Base-by-base conservation (phyloP, 2,329 filamentous ascomycete species). In the Rasamsonia emersonii region DNA sequence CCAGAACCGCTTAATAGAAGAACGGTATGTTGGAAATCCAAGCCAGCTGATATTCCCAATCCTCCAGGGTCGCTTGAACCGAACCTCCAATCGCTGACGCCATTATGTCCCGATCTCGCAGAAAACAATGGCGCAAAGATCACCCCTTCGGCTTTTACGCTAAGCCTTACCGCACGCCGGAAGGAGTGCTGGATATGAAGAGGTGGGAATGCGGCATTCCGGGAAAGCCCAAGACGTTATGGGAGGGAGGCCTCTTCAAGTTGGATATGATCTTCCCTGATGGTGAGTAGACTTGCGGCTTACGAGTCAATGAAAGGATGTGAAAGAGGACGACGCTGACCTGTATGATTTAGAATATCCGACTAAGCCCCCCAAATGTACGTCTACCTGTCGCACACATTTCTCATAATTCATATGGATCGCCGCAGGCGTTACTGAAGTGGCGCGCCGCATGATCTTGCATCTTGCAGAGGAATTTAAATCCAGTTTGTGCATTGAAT, bases 101-200 rank as follows among this genome's bases (percentile, higher is more conserved):
- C 24, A 34, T 28, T 34, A 26, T 20, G 5, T 39, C 18, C 29
- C 28, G 9, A 28, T 41, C 24, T n/a, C 30, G 24, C 48, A 94
- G 88, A 42, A 96, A 94, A 66, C 86, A 94, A 65, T 98, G 91
- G 91, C 79, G 91, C 44, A 80, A 80, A 55, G 89, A 98, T 49
- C 91, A 98, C 53, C 93, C 93, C 0, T 98, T 98, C 53, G 91
- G 91, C 40, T 98, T 98, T 67, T 94, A 83, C 60, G 91, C 91
- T 15, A 85, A 88, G 54, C 91, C 93, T 9, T 69, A 79, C 41
- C 82, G 89, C 47, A 88, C 77, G 41, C 61, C 79, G 11, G 73
- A 85, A 45, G 88, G 86, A 34, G 77, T 86, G 2, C 73, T 96
- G 32, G 91, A 98, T 54, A 70, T 98, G 42, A 94, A 95, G 71